Percentiles rank a stretch among this genome's conserved stretches.
These are phyloP conservation scores for Boletus reticulatus DNA, from an alignment of 768 basidiomycete species.

Conservation along the genomic window DNA sequence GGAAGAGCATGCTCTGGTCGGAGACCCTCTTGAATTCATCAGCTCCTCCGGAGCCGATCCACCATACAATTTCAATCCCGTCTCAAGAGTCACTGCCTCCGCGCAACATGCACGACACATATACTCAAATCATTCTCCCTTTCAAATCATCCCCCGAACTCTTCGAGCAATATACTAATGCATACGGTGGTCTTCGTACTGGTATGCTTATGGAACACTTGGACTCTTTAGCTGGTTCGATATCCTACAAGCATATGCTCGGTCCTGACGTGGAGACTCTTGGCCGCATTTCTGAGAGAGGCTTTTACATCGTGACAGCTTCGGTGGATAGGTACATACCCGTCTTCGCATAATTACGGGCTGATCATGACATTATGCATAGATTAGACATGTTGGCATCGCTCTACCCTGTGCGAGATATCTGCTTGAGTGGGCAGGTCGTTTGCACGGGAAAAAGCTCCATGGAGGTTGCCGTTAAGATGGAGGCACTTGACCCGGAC, in stretches of 20 bases:
- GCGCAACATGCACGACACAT: constrained; percentile 69
- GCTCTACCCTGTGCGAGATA: constrained; percentile 59
- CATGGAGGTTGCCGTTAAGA: constrained; percentile 85
- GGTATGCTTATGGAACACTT: constrained; percentile 79
- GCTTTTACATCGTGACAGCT: constrained; percentile 83
- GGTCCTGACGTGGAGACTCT: constrained; percentile 58
- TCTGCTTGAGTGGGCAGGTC: constrained; percentile 77
- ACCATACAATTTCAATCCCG: constrained; percentile 13
- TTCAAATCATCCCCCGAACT: constrained; percentile 58
- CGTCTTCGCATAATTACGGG: background rate
- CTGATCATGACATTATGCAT: background rate
- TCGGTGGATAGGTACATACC: constrained; percentile 63
- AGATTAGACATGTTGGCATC: constrained; percentile 69
- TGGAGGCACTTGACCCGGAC: constrained; percentile 60
- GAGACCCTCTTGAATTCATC: constrained; percentile 48
- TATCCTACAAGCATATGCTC: constrained; percentile 80
- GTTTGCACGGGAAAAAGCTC: constrained; percentile 74
- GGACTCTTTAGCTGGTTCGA: constrained; percentile 82
- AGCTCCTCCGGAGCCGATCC: constrained; percentile 16
- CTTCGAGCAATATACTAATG: constrained; percentile 70
- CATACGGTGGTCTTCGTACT: constrained; percentile 65
- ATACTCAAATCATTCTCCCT: constrained; percentile 62
- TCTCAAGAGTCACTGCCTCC: constrained; percentile 34
- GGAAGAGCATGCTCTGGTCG: constrained; percentile 55
- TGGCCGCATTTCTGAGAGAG: constrained; percentile 55